phyloP scores from a whole-genome alignment of 139 green algal genomes.

The Raphidocelis subcapitata region DNA sequence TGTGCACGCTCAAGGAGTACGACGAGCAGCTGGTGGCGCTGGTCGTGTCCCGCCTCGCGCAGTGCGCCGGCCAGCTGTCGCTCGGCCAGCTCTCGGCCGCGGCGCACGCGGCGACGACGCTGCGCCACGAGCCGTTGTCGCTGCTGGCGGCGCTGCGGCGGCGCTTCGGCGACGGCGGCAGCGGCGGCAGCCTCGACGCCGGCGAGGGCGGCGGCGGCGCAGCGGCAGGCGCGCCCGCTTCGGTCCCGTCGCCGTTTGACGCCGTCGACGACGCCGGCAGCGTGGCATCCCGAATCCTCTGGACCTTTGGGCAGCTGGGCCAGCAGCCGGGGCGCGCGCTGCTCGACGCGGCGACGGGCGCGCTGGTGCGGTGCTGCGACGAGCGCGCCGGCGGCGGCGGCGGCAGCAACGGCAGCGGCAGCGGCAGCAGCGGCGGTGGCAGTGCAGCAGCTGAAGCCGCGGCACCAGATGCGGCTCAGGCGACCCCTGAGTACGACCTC shows the following conservation, averaged over 20 bases:
- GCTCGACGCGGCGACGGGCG: neutral
- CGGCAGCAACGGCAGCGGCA: neutral
- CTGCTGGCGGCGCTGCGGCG: constrained; percentile 3
- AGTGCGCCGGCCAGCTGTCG: neutral
- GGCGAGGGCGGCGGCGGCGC: neutral
- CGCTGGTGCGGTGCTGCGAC: too few species aligned
- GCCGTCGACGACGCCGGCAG: neutral
- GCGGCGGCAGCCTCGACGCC: neutral
- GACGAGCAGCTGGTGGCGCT: neutral
- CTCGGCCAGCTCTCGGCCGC: neutral
- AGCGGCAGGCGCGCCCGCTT: too few species aligned
- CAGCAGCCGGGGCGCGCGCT: constrained; percentile 8
- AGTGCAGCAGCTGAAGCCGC: neutral
- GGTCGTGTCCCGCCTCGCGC: neutral
- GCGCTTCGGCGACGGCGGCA: neutral
- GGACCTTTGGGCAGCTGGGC: constrained; percentile 12
- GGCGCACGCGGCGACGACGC: neutral
- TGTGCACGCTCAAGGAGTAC: neutral
- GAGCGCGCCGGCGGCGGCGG: neutral
- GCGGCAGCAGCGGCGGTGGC: neutral
- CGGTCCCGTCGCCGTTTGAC: too few species aligned
- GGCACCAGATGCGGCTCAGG: neutral
- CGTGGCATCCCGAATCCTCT: neutral
- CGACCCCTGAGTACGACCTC: too few species aligned
- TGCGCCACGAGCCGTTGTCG: neutral